Evolutionary conservation across 306 rosid genomes (phyloP).

Genomic region (Acacia confusa): DNA sequence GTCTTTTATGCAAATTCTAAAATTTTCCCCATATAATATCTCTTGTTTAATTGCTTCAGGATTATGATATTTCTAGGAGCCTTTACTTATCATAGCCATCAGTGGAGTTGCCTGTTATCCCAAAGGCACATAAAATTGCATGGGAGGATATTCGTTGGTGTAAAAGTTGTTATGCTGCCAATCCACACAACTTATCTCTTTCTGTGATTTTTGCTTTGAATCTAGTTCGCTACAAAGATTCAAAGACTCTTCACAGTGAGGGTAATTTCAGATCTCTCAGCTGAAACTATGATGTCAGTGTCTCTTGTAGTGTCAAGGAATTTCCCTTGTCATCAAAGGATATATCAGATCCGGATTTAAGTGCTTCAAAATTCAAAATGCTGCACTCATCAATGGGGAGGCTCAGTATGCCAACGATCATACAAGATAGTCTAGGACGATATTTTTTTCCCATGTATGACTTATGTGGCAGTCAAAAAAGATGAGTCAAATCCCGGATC

Average conservation of each 20-base stretch:
- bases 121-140: neutral
- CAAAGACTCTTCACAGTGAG: no score
- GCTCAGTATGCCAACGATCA: neutral
- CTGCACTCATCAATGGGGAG: no score
- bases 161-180: neutral
- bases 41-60: neutral
- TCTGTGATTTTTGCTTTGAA: neutral
- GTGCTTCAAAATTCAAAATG: no score
- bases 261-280: neutral
- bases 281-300: rapidly evolving
- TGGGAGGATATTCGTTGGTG: neutral
- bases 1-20: neutral
- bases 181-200: neutral
- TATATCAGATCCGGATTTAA: neutral
- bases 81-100: neutral
- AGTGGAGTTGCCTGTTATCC: constrained; percentile 20
- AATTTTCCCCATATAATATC: neutral
- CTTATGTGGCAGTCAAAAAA: neutral
- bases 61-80: constrained; percentile 6
- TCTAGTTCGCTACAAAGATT: neutral
- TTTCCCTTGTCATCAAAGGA: neutral
- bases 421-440: neutral
- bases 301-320: neutral
- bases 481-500: neutral
- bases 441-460: neutral